Evolutionary conservation across 352 stramenopile genomes (phyloP).

Genomic region (Thalassiosira hispida): DNA sequence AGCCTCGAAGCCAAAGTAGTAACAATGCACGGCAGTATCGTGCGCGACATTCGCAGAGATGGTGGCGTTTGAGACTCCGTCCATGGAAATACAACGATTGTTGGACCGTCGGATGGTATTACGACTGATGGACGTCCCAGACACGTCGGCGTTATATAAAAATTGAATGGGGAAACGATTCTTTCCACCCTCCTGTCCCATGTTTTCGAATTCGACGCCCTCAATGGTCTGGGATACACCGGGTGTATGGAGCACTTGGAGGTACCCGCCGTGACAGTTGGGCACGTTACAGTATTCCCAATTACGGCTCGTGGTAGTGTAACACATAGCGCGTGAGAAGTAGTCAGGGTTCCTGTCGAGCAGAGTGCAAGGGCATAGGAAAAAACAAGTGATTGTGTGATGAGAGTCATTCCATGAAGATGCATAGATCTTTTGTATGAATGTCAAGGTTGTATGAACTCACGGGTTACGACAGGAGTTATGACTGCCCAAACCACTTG

Average conservation of each 20-base stretch:
- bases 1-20: constrained; percentile 35
- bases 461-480: too few species aligned
- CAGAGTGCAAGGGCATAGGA: too few species aligned
- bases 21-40: constrained; percentile 52
- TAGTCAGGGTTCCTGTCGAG: too few species aligned
- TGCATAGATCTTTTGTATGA: too few species aligned
- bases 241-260: constrained; percentile 64
- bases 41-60: constrained; percentile 57
- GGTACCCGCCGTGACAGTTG: constrained; percentile 48
- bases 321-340: too few species aligned
- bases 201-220: constrained; percentile 66
- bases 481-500: too few species aligned
- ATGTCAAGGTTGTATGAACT: too few species aligned
- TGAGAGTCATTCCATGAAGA: too few species aligned
- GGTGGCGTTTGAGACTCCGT: constrained; percentile 56
- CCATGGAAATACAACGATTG: constrained; percentile 53
- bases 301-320: too few species aligned
- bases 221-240: constrained; percentile 53
- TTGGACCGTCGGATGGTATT: constrained; percentile 57
- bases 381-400: too few species aligned
- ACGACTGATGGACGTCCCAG: constrained; percentile 47
- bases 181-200: constrained; percentile 57
- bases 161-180: constrained; percentile 60
- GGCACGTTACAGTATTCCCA: too few species aligned
- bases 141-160: constrained; percentile 45